These are phyloP conservation scores for Xylaria acuta DNA, from an alignment of 495 filamentous ascomycete species.

Conservation along the genomic window DNA sequence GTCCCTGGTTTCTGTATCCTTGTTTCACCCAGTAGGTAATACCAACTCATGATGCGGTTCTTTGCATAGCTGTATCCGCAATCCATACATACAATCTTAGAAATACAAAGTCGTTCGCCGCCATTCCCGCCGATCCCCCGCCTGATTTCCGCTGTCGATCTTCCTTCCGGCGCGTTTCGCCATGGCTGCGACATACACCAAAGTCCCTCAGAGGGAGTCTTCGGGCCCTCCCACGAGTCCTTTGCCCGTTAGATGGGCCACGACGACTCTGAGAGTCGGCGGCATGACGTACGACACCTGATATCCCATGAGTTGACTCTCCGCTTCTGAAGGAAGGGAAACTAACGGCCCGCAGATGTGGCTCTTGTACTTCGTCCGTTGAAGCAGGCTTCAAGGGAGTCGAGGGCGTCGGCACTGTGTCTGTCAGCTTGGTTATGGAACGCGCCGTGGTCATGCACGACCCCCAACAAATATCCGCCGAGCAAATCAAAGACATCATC, in stretches of 20 bases:
- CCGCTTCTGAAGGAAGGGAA: background rate
- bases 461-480: constrained; percentile 72
- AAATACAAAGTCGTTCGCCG: background rate
- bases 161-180: constrained; percentile 31
- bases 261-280: constrained; percentile 86
- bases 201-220: constrained; percentile 50
- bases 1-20: constrained; percentile 5
- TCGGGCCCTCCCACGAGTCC: constrained; percentile 37
- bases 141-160: constrained; percentile 16
- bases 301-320: background rate
- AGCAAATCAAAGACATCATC: constrained; percentile 80
- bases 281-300: constrained; percentile 78
- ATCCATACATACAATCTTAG: background rate
- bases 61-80: background rate
- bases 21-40: background rate
- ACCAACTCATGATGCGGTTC: constrained; percentile 14
- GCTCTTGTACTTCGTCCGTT: constrained; percentile 86
- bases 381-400: constrained; percentile 83
- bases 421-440: constrained; percentile 91
- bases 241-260: constrained; percentile 71
- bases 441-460: constrained; percentile 91
- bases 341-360: constrained; percentile 59
- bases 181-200: constrained; percentile 57
- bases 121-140: background rate
- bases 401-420: constrained; percentile 80